Base-by-base conservation (phyloP, 1,284 basidiomycete species). In the Grifola frondosa region DNA sequence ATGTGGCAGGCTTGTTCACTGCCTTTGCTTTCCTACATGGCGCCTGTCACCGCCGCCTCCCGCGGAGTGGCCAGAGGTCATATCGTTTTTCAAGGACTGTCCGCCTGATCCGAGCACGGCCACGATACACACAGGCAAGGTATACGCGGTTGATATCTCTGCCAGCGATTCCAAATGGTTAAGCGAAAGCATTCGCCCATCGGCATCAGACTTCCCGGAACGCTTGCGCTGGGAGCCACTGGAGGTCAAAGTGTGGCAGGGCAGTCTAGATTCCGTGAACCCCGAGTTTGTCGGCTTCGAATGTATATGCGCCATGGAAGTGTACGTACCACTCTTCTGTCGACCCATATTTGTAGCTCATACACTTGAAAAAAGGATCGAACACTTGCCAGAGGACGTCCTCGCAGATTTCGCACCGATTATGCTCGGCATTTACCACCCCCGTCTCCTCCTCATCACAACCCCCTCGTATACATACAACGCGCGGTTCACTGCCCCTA, bases 381-480 rank as follows among this genome's bases (percentile, higher is more conserved):
- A 98, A 64, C 95, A 98, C 59, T 71, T 98, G 43, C 74, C 81
- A 10, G 77, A 82, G 2, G 63, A 77, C 12, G 67, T 88, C 9
- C 73, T 97, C n/a, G 71, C 76, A 6, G 72, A 77, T n/a, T 92
- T 95, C 57, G 84, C 86, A 4, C 88, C 89, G 10, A 71, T 87
- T 41, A 69, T 96, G 7, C 77, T 97, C 28, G 92, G 92, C 1
- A 74, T 81, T 13, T 97, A 97, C 60, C 79, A 84, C 40, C 94
- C 95, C 1, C 75, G 78, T 26, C 59, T 88, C 37, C 70, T 96
- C 30, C 75, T 98, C 28, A 65, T 97, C 52, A 96, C 93, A 0
- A 97, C 95, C 0, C 94, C 94, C 0, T 91, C 88, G 12, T 93
- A 88, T 65, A 81, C 77, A 21, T 98, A 92, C 75, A 97, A 97